Evolutionary conservation across 768 basidiomycete genomes (phyloP).

Genomic region (Suillus fuscotomentosus): DNA sequence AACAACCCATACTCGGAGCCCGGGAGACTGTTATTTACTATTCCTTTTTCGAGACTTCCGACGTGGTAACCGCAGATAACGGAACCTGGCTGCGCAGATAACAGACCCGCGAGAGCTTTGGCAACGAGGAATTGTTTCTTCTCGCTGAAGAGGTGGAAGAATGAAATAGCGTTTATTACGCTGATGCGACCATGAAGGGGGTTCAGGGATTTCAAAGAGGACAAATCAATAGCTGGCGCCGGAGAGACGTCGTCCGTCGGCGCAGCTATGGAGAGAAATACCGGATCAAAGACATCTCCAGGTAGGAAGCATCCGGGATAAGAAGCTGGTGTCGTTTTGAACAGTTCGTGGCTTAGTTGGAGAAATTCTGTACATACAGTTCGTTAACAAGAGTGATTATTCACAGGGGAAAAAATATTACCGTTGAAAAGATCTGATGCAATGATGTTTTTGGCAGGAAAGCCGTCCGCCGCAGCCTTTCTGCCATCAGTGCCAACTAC

Average conservation of each 20-base stretch:
- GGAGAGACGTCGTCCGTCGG: background rate
- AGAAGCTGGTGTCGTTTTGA: background rate
- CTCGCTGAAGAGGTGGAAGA: background rate
- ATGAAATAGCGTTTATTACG: background rate
- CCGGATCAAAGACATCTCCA: background rate
- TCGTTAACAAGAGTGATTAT: background rate
- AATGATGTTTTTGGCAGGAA: too few species aligned
- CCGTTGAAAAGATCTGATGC: too few species aligned
- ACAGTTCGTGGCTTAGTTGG: background rate
- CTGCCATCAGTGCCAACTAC: too few species aligned
- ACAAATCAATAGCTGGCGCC: background rate
- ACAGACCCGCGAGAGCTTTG: background rate
- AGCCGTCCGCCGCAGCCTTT: too few species aligned
- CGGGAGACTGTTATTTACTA: too few species aligned
- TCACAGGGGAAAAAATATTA: background rate
- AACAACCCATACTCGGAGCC: too few species aligned
- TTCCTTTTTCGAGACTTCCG: constrained; percentile 2
- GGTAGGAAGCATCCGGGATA: background rate
- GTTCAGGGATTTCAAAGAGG: background rate
- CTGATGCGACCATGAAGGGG: background rate
- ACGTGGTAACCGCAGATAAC: background rate
- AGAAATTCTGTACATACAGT: background rate
- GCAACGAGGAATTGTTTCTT: background rate
- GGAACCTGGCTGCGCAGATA: background rate
- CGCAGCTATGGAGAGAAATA: background rate